Conservation (phyloP, 345 rosid species). For the Streptanthus diversifolius region DNA sequence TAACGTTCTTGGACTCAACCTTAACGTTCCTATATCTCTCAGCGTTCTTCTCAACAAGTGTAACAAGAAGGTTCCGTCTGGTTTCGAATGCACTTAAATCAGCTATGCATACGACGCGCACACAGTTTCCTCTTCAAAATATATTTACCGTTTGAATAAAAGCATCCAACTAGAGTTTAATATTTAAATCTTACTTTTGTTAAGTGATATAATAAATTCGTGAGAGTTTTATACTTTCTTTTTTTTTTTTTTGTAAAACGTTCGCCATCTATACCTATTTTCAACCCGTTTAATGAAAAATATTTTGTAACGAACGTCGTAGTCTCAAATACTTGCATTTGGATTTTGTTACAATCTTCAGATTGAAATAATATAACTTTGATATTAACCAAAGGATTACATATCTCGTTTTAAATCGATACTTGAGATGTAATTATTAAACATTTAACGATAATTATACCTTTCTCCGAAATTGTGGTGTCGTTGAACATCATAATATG, state of each 20-base stretch:
- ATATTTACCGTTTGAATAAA: neutral
- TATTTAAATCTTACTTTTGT: neutral
- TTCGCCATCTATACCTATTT: neutral
- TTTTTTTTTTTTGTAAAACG: neutral
- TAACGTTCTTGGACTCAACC: constrained; percentile 49
- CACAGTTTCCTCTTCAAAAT: neutral
- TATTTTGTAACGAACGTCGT: neutral
- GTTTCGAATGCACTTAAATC: constrained; percentile 45
- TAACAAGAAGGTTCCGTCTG: constrained; percentile 44
- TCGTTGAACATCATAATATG: neutral
- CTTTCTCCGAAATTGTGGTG: neutral
- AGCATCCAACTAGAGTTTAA: neutral
- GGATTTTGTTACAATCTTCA: neutral
- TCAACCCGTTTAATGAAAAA: neutral
- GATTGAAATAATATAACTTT: neutral
- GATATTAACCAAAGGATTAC: neutral
- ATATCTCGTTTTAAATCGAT: neutral
- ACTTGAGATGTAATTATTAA: neutral
- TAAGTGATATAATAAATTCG: constrained; percentile 3
- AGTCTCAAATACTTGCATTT: neutral
- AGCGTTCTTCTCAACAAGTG: constrained; percentile 60
- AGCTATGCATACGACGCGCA: neutral
- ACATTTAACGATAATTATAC: neutral
- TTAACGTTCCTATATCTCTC: constrained; percentile 55
- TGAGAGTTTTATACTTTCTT: neutral